Conservation (phyloP, 139 green algal genomes). For the Pleodorina starrii region DNA sequence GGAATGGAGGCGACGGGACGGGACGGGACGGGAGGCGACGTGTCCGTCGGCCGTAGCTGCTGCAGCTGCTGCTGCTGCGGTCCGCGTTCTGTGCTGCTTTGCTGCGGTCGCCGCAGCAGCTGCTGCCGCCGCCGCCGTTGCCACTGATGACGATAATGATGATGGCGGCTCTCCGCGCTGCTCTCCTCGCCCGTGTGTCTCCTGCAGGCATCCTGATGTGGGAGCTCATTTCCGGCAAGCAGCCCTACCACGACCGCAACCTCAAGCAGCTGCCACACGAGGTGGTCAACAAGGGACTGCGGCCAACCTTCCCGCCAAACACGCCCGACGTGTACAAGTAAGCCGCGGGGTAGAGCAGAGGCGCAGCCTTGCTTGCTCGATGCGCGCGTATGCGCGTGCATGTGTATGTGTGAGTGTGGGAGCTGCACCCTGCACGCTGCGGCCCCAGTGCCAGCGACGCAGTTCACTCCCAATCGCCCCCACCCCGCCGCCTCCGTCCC, state of each 20-base stretch:
- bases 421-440: too few species aligned
- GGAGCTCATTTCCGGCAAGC: conserved; percentile 45
- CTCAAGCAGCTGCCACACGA: conserved; percentile 51
- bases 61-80: not conserved
- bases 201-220: conserved; percentile 45
- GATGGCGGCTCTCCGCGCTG: not conserved
- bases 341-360: not conserved
- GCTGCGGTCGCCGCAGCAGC: too few species aligned
- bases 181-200: too few species aligned
- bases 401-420: not conserved
- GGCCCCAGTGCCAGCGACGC: too few species aligned
- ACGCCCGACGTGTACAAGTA: conserved; percentile 46
- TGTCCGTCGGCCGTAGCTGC: too few species aligned
- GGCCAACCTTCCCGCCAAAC: conserved; percentile 41
- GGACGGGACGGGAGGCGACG: too few species aligned
- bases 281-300: conserved; percentile 49
- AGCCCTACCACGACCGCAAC: conserved; percentile 52
- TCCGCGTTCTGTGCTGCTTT: not conserved
- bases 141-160: not conserved
- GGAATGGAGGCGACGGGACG: not conserved
- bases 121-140: too few species aligned
- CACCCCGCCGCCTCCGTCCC: too few species aligned
- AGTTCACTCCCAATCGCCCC: too few species aligned
- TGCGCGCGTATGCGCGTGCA: not conserved
- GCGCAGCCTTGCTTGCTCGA: not conserved